Percentiles rank a stretch among this genome's conserved stretches.
phyloP scores from a whole-genome alignment of 805 yeast genomes.

The Hanseniaspora occidentalis region DNA sequence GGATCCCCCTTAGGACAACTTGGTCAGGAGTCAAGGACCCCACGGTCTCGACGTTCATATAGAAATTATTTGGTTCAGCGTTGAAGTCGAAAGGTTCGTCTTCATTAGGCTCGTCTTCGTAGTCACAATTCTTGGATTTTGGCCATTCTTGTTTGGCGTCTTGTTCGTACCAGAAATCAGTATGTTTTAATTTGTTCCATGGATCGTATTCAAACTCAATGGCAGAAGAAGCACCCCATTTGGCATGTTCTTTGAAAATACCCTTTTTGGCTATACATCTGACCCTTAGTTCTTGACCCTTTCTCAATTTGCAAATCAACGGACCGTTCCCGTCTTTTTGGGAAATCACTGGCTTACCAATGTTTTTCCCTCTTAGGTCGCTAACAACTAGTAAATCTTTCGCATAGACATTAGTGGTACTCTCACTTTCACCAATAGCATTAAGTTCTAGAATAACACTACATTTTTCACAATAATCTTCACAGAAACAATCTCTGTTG shows the following conservation, averaged over 20 bases:
- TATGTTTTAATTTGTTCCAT: conserved; percentile 94
- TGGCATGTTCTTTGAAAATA: conserved; percentile 93
- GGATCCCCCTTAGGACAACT: conserved; percentile 75
- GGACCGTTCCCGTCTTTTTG: conserved; percentile 74
- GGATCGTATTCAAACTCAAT: conserved; percentile 96
- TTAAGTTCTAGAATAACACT: conserved; percentile 76
- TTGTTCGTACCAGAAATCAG: conserved; percentile 93
- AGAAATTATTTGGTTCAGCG: conserved; percentile 72
- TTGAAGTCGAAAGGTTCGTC: conserved; percentile 76
- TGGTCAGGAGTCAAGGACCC: conserved; percentile 84
- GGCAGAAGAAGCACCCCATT: conserved; percentile 96
- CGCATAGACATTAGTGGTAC: conserved; percentile 82
- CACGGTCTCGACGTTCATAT: conserved; percentile 84
- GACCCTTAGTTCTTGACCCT: conserved; percentile 80
- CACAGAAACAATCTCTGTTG: conserved; percentile 95
- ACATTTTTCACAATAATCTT: conserved; percentile 92
- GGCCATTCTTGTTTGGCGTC: conserved; percentile 93
- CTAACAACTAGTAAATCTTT: conserved; percentile 50
- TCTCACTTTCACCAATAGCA: conserved; percentile 82
- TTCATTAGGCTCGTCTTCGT: conserved; percentile 90
- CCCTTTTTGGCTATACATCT: conserved; percentile 97
- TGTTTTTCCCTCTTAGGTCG: conserved; percentile 25
- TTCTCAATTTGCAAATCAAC: conserved; percentile 80
- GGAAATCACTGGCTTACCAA: conserved; percentile 80
- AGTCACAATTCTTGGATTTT: conserved; percentile 69